Evolutionary conservation across 495 filamentous ascomycete species (phyloP), one percentile per base, ranked within the genome.

Genomic region (Durotheca rogersii): DNA sequence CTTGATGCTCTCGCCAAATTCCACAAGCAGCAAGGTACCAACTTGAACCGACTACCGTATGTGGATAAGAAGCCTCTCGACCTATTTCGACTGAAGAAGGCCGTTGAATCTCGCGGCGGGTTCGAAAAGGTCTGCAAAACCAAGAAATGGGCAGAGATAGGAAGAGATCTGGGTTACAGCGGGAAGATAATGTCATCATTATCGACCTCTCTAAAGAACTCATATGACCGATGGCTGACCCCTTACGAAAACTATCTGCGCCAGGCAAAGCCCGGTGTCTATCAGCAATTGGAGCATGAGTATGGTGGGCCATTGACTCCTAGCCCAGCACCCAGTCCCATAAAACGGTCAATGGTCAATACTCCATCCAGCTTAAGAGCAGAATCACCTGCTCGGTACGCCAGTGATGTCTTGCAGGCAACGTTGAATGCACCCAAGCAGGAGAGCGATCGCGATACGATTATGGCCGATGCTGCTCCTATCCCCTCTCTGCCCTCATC

Each of bases 161-260:
- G 93, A 25, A 86, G 93, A 64, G 92, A 96, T 67, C 72, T 99
- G 14, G 93, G 93, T 42, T 99, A 99, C 71, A 96, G 93, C 64
- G 93, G 93, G 63, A 99, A 99, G 72, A 99, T 99, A 56, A 99
- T 99, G 93, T 97, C 94, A 0, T 97, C 94, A n/a, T 70, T 99
- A 32, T 99, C 93, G 7, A 99, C 93, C 1, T 97, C 94, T 15
- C 81, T 99, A 41, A 99, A 97, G 69, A 99, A 97, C 61, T 97
- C 94, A 4, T 99, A 93, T 61, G 89, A 95, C 64, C 82, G 89
- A 65, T 99, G 92, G 84, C 82, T 99, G 7, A 86, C 89, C 61
- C 93, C 93, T 0, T 99, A 96, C 64, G 93, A 99, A 70, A 90
- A 96, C 52, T 99, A 95, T 64, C 76, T 99, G 19, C 81, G 86